Percentiles rank a stretch among this genome's conserved stretches.
phyloP scores from a whole-genome alignment of 805 yeast genomes.

The Yarrowia sp. region DNA sequence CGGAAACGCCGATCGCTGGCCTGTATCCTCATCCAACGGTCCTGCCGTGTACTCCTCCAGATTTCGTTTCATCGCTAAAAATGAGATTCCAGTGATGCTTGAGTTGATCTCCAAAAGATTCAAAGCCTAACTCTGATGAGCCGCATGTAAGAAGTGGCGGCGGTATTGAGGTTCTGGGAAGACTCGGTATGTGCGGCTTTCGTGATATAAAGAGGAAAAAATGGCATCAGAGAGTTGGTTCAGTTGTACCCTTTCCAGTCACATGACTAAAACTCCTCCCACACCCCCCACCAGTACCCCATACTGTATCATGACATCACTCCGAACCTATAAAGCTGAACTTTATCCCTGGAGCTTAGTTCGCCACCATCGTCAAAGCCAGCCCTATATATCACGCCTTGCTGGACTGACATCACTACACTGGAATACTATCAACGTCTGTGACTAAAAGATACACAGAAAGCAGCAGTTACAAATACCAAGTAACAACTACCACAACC shows the following conservation, averaged over 20 bases:
- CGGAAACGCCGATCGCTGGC: slow-evolving; percentile 50
- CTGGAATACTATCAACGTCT: not conserved
- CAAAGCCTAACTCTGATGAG: slow-evolving; percentile 6
- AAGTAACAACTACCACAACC: not conserved
- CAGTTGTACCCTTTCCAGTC: too few species aligned
- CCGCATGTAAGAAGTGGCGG: slow-evolving; percentile 6
- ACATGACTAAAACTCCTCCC: too few species aligned
- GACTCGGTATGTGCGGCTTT: too few species aligned
- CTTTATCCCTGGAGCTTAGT: not conserved
- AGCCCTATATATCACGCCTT: slow-evolving; percentile 19
- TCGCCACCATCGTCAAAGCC: slow-evolving; percentile 25
- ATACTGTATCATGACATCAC: slow-evolving; percentile 6
- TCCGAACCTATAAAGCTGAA: not conserved
- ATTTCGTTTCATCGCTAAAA: slow-evolving; percentile 5
- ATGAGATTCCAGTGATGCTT: too few species aligned
- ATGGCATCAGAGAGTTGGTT: too few species aligned
- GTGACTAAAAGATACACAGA: not conserved
- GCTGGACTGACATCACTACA: not conserved
- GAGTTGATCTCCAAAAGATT: slow-evolving; percentile 7
- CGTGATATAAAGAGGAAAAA: too few species aligned
- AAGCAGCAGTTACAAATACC: not conserved
- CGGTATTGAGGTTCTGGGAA: too few species aligned
- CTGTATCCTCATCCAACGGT: slow-evolving; percentile 45
- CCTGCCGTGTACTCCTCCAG: slow-evolving; percentile 42
- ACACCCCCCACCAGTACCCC: not conserved